Evolutionary conservation across 2,329 filamentous ascomycete genomes (phyloP).

Genomic region (Sarocladium kiliense): DNA sequence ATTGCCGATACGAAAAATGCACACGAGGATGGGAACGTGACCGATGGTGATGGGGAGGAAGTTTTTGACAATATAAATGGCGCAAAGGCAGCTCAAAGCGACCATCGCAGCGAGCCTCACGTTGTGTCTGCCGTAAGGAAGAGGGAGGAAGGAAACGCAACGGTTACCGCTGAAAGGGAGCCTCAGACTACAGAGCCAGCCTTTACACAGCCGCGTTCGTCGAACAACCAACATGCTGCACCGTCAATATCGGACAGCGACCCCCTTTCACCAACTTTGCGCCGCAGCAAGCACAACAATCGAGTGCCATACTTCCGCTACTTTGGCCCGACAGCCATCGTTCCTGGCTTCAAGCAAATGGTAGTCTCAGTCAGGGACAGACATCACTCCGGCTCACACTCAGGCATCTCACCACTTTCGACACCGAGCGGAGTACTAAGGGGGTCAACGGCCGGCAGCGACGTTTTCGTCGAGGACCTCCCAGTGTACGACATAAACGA

Average conservation of each 20-base stretch:
- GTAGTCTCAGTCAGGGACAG: conserved; percentile 69
- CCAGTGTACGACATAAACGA: conserved; percentile 76
- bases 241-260: not conserved
- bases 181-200: not conserved
- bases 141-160: not conserved
- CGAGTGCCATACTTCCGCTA: conserved; percentile 86
- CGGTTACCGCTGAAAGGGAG: not conserved
- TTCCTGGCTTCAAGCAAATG: conserved; percentile 91
- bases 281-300: conserved; percentile 38
- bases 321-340: conserved; percentile 86
- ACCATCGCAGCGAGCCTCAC: not conserved
- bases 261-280: conserved; percentile 6
- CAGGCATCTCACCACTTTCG: conserved; percentile 45
- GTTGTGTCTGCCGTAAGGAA: not conserved
- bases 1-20: conserved; percentile 16
- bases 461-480: conserved; percentile 45
- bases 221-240: too few relatives aligned
- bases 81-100: conserved; percentile 11
- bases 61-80: conserved; percentile 12
- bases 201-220: not conserved
- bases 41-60: conserved; percentile 30
- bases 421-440: conserved; percentile 26
- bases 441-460: conserved; percentile 35
- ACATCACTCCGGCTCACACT: conserved; percentile 55
- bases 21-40: conserved; percentile 21